These are phyloP conservation scores for Diospyros lotus DNA, from an alignment of 148 eudicot species.

Conservation along the genomic window DNA sequence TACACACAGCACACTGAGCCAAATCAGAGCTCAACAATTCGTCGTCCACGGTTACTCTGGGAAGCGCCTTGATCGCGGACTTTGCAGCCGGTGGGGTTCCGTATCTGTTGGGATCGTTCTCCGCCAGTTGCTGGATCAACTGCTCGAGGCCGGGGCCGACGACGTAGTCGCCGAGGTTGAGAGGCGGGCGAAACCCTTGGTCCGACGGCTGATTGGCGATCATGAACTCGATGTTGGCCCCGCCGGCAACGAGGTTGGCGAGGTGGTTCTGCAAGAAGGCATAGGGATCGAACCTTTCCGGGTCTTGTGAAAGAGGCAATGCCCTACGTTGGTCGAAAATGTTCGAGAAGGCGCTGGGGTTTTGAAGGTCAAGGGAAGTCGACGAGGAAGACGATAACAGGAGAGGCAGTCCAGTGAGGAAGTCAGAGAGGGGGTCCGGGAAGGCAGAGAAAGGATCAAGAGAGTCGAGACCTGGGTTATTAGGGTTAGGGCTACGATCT, in stretches of 20 bases:
- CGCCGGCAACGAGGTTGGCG: constrained; percentile 18
- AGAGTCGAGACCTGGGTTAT: neutral
- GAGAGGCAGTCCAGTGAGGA: constrained; percentile 8
- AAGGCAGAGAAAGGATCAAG: constrained; percentile 5
- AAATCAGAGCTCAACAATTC: constrained; percentile 42
- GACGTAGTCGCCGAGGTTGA: constrained; percentile 64
- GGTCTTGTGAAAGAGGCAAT: neutral
- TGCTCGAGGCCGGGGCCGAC: constrained; percentile 71
- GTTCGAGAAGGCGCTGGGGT: constrained; percentile 17
- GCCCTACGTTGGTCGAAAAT: neutral
- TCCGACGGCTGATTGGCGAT: constrained; percentile 21
- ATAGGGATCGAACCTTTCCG: constrained; percentile 24
- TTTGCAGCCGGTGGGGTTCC: constrained; percentile 78
- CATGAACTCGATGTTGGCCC: constrained; percentile 40
- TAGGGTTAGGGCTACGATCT: constrained; percentile 20
- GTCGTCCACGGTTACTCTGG: constrained; percentile 29
- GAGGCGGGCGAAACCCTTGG: constrained; percentile 26
- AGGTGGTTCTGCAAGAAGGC: constrained; percentile 29
- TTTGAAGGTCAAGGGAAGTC: constrained; percentile 19
- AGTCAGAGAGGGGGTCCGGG: constrained; percentile 2
- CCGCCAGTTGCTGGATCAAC: constrained; percentile 62
- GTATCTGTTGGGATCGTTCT: constrained; percentile 74
- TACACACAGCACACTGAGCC: constrained; percentile 65
- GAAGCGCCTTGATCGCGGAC: constrained; percentile 43
- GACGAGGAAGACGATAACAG: constrained; percentile 16